Base-by-base conservation (phyloP, 345 rosid species). In the Carallia pectinifolia region DNA sequence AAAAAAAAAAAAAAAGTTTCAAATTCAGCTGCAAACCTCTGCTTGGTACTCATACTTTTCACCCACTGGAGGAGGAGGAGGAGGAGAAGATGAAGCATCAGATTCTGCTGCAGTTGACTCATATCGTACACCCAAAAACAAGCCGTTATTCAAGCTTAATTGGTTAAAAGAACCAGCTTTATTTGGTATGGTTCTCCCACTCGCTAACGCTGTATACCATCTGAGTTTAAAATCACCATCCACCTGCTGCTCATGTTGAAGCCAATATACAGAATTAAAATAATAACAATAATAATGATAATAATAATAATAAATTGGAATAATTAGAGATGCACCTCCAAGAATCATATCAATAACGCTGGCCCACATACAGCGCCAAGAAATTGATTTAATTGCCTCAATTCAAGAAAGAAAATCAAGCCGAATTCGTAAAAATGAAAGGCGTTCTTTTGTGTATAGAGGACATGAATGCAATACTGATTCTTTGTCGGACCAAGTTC, bases 41-140 rank as follows among this genome's bases (percentile, higher is more conserved):
- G 99, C 99, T 81, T 95, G 99, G 78, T 95, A 95, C 82, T 95
- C 97, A 34, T 82, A 85, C 77, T 89, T 92, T 84, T 95, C 94
- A 29, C 83, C 81, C 0, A 85, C 81, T 12, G 89, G 82, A 54
- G 85, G 84, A 38, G 91, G 72, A 6, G 77, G 74, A 55, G 72
- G 67, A 59, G 81, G 23, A 68, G 86, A 23, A 23, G 86, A 69
- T 7, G 93, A 73, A 7, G 92, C 77, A 62, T 85, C 91, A 31
- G 90, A 80, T 48, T 87, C 96, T 2, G 90, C 87, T 1, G 92
- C 92, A 1, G 83, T 86, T 37, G 98, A 88, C 70, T 86, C 91
- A 33, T 74, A 68, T 27, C 98, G 85, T 60, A 58, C 64, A 8
- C 89, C 84, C 65, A 81, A 65, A 79, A 79, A 77, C 73, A 81